These are phyloP conservation scores for Panellus pusillus DNA, from an alignment of 768 basidiomycete species.

Conservation along the genomic window DNA sequence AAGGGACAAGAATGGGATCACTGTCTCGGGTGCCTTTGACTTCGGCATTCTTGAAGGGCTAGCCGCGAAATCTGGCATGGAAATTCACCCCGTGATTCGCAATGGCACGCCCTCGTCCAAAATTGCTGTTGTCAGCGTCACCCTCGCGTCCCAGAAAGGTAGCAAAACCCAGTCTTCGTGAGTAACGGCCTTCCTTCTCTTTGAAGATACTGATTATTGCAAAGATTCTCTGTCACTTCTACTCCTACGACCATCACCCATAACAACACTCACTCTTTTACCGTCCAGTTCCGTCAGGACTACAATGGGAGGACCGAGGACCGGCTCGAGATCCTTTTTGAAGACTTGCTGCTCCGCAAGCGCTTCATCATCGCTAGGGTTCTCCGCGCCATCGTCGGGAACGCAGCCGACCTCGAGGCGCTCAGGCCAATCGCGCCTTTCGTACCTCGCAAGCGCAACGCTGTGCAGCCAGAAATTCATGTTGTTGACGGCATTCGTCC, in stretches of 20 bases:
- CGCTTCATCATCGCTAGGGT: conserved; percentile 50
- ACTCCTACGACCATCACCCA: conserved; percentile 24
- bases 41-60: conserved; percentile 50
- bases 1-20: conserved; percentile 53
- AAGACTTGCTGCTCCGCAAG: conserved; percentile 42
- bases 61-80: conserved; percentile 28
- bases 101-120: conserved; percentile 32
- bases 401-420: conserved; percentile 42
- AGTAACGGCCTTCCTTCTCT: conserved; percentile 10
- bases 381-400: conserved; percentile 46
- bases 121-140: conserved; percentile 27
- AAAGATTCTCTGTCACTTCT: conserved; percentile 27
- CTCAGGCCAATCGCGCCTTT: conserved; percentile 50
- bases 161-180: conserved; percentile 24
- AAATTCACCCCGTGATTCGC: conserved; percentile 23
- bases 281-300: conserved; percentile 33
- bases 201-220: not conserved
- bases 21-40: conserved; percentile 44
- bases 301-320: conserved; percentile 52
- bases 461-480: conserved; percentile 32
- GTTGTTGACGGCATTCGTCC: conserved; percentile 46
- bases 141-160: conserved; percentile 35
- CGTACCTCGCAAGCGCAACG: conserved; percentile 36
- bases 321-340: conserved; percentile 52
- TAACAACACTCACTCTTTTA: conserved; percentile 28